A percentile compares a stretch with the other conserved stretches of the same genome.
These are phyloP conservation scores for Ogataea glucozyma DNA, from an alignment of 805 yeast genomes.

Conservation along the genomic window DNA sequence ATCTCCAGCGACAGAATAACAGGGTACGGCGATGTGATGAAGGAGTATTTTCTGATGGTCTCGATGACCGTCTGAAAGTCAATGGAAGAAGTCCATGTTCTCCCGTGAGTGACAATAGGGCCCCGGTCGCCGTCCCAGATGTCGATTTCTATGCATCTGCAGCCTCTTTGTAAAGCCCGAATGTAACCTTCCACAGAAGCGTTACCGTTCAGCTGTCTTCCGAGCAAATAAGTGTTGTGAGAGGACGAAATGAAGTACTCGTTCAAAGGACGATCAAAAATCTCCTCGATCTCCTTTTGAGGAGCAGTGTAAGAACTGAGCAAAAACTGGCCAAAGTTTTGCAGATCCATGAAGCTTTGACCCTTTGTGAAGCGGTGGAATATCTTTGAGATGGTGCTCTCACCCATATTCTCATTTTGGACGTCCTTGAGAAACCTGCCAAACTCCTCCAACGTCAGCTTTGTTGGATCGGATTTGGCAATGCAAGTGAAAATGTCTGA, in stretches of 20 bases:
- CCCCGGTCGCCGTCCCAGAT: slow-evolving; percentile 80
- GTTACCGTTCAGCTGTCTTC: slow-evolving; percentile 83
- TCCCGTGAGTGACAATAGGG: slow-evolving; percentile 90
- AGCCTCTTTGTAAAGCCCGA: slow-evolving; percentile 84
- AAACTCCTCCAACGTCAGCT: slow-evolving; percentile 37
- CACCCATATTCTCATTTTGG: slow-evolving; percentile 47
- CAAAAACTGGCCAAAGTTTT: slow-evolving; percentile 33
- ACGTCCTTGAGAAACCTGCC: slow-evolving; percentile 43
- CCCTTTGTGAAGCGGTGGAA: slow-evolving; percentile 40
- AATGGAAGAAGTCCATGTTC: slow-evolving; percentile 76
- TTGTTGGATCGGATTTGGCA: slow-evolving; percentile 13
- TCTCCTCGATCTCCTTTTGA: slow-evolving; percentile 31
- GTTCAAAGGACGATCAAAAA: slow-evolving; percentile 65
- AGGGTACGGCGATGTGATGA: slow-evolving; percentile 84
- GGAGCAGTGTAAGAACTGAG: slow-evolving; percentile 36
- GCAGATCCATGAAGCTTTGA: slow-evolving; percentile 25
- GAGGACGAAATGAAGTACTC: slow-evolving; percentile 91
- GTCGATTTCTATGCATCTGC: slow-evolving; percentile 93
- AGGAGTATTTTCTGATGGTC: slow-evolving; percentile 81
- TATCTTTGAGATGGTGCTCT: slow-evolving; percentile 35
- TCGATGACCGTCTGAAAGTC: slow-evolving; percentile 67
- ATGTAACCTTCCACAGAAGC: slow-evolving; percentile 91
- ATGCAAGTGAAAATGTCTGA: slow-evolving; percentile 38
- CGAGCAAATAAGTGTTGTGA: slow-evolving; percentile 88
- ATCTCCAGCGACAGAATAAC: slow-evolving; percentile 83